These are phyloP conservation scores for Ganoderma meredithae DNA, from an alignment of 1,284 basidiomycete genomes.

Conservation along the genomic window DNA sequence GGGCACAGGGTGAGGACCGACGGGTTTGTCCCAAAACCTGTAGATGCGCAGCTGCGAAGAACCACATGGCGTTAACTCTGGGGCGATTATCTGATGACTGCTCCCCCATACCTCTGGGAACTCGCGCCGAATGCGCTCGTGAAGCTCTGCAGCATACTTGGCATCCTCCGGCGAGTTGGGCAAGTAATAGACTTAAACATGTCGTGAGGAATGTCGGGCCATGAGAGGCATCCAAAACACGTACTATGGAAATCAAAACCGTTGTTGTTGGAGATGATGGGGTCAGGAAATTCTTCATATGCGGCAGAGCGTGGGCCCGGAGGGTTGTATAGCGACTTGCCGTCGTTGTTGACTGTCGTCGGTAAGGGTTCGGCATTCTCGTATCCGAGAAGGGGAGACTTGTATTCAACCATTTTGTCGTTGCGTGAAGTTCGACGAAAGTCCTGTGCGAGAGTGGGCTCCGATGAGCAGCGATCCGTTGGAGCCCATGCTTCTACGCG, in stretches of 20 bases:
- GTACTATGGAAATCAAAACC: slow-evolving; percentile 75
- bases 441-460: neutral
- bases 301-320: slow-evolving; percentile 53
- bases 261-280: slow-evolving; percentile 59
- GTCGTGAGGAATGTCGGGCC: neutral
- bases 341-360: slow-evolving; percentile 57
- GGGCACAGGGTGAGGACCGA: slow-evolving; percentile 70
- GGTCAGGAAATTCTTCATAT: slow-evolving; percentile 61
- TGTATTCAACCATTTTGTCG: slow-evolving; percentile 26
- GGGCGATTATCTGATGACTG: neutral
- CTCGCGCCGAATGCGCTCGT: slow-evolving; percentile 69
- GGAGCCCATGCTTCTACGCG: neutral
- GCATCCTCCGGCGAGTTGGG: slow-evolving; percentile 52
- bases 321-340: slow-evolving; percentile 63
- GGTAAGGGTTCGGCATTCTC: slow-evolving; percentile 58
- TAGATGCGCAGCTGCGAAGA: slow-evolving; percentile 63
- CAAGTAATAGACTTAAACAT: slow-evolving; percentile 66
- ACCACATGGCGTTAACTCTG: neutral
- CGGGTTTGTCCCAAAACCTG: slow-evolving; percentile 66
- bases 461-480: neutral
- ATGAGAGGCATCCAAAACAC: slow-evolving; percentile 31
- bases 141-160: slow-evolving; percentile 63
- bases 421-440: neutral
- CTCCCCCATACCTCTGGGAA: slow-evolving; percentile 68
- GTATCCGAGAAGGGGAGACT: slow-evolving; percentile 54